Conservation (phyloP, 2,329 filamentous ascomycete genomes). For the Lizonia empirigonia region DNA sequence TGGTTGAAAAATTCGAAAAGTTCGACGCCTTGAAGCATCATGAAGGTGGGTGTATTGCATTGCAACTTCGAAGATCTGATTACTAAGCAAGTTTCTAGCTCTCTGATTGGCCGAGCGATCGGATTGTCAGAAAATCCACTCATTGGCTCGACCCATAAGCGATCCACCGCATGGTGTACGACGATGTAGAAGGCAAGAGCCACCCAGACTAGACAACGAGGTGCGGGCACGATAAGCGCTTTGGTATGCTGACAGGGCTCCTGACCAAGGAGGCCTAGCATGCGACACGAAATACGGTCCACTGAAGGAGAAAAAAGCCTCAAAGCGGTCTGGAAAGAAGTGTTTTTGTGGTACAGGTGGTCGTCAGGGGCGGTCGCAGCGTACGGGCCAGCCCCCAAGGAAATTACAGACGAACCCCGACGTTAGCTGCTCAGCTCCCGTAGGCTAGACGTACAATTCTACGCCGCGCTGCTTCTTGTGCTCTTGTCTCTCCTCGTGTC, state of each 20-base stretch:
- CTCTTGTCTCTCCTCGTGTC: constrained; percentile 3
- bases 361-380: constrained; percentile 10
- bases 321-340: not conserved
- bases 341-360: constrained; percentile 9
- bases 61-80: too few species aligned
- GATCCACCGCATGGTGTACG: too few species aligned
- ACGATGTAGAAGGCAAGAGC: not conserved
- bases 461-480: constrained; percentile 2
- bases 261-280: not conserved
- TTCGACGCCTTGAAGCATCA: too few species aligned
- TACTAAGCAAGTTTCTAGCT: too few species aligned
- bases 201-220: not conserved
- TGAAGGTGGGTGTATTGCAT: too few species aligned
- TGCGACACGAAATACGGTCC: constrained; percentile 1
- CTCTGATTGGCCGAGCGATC: too few species aligned
- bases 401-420: constrained; percentile 11
- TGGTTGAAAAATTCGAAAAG: too few species aligned
- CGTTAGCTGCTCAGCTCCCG: constrained; percentile 9
- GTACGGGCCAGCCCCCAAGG: constrained; percentile 10
- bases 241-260: not conserved
- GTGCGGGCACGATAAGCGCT: not conserved
- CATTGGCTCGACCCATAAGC: too few species aligned
- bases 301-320: not conserved
- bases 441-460: constrained; percentile 3
- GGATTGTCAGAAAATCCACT: too few species aligned